These are phyloP conservation scores for Hylodesmum podocarpum DNA, from an alignment of 306 rosid genomes.

Conservation along the genomic window DNA sequence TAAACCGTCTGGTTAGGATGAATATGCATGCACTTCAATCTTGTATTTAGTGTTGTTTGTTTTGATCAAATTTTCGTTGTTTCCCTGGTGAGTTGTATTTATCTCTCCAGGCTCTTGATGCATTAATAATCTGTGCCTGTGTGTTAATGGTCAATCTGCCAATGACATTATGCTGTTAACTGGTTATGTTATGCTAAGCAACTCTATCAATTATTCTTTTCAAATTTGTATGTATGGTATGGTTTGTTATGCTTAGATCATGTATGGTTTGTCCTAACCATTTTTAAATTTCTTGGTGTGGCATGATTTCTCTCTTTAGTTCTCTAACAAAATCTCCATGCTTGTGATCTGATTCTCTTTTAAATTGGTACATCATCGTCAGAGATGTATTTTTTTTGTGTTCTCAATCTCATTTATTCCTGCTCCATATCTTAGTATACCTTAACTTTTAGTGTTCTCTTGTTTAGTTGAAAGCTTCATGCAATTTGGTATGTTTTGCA, in stretches of 20 bases:
- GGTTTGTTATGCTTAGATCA: not conserved
- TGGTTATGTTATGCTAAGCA: not conserved
- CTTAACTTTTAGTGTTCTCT: not conserved
- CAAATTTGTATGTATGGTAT: too few species aligned
- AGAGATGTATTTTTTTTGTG: not conserved
- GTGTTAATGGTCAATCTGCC: not conserved
- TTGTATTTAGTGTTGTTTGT: not conserved
- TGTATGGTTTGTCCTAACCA: not conserved
- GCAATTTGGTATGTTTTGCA: conserved; percentile 35
- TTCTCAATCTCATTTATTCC: not conserved
- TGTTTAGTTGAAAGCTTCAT: conserved; percentile 6
- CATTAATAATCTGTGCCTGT: not conserved
- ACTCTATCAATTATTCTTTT: not conserved
- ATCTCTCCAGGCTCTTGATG: not conserved
- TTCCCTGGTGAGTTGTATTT: not conserved
- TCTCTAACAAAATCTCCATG: not conserved
- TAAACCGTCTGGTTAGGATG: not conserved
- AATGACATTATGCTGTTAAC: not conserved
- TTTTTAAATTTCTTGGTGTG: not conserved
- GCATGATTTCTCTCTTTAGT: not conserved
- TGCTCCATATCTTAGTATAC: not conserved
- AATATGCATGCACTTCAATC: not conserved
- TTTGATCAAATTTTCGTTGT: not conserved
- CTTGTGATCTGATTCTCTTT: not conserved
- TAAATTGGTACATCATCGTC: not conserved